Evolutionary conservation across 257 asterid genomes (phyloP), one percentile per base, ranked within the genome.

Genomic region (Salvia hispanica): DNA sequence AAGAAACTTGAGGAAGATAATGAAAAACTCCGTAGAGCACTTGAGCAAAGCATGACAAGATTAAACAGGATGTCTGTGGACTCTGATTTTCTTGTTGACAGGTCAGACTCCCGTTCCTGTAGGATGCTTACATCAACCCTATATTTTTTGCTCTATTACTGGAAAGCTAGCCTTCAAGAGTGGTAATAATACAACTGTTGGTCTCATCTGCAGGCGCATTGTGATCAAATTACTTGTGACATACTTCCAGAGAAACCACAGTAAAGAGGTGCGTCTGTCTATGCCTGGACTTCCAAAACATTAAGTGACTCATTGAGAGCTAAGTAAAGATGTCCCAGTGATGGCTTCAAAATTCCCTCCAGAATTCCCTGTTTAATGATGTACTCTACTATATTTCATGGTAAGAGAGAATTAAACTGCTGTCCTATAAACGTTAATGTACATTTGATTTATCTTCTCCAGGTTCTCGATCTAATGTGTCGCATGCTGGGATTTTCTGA

Each of bases 51-150:
- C 81, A 88, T 94, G 99, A 83, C 96, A 31, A 84, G 99, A 78
- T 80, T 94, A 80, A 94, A 89, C 81, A 87, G 99, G 90, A 94
- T 94, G 99, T 94, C 99, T 0, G 85, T 89, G 83, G 99, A 94
- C 70, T 91, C 99, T 55, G 97, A 91, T 83, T 88, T 84, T 78
- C 92, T 87, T 63, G 99, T 94, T 62, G 98, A 91, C 95, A 88
- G 98, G 98, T 91, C 69, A 83, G 87, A 40, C 58, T 14, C 25
- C 69, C 15, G 31, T 34, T 54, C 51, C 63, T 36, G 33, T 61
- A 59, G 55, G 67, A 64, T 21, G 25, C 64, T 44, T 46, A 7
- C 37, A 10, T 48, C 14, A 34, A n/a, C 10, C 36, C n/a, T 46
- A 34, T 67, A 6, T 1, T 46, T 45, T 57, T 28, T 25, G 47